Evolutionary conservation across 2,329 filamentous ascomycete genomes (phyloP).

Genomic region (Cercospora citrullina): DNA sequence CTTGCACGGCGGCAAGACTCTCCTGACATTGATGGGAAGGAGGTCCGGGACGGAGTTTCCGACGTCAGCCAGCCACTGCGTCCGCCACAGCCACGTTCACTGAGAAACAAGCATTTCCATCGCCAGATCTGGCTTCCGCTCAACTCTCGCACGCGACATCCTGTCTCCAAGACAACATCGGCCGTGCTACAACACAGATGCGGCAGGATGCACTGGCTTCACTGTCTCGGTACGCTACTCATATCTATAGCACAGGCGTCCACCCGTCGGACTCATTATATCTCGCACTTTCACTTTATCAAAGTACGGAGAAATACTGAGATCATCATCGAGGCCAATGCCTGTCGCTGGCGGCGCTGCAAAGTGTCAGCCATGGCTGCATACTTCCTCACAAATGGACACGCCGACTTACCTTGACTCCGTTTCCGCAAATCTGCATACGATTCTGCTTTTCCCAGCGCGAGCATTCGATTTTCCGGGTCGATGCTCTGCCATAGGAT

Average conservation of each 20-base stretch:
- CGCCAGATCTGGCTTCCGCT: background rate
- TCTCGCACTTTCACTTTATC: slow-evolving; percentile 16
- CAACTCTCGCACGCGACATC: background rate
- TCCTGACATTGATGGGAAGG: background rate
- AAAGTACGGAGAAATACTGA: slow-evolving; percentile 18
- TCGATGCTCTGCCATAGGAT: slow-evolving; percentile 53
- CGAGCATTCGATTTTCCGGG: slow-evolving; percentile 33
- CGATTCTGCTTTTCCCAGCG: slow-evolving; percentile 1
- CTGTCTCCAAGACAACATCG: background rate
- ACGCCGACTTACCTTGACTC: background rate
- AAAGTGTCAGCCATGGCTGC: background rate
- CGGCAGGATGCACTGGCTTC: background rate
- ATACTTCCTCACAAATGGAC: background rate
- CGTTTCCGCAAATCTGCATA: slow-evolving; percentile 1
- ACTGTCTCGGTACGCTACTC: slow-evolving; percentile 11
- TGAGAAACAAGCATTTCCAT: background rate
- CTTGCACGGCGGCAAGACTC: background rate
- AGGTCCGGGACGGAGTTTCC: background rate
- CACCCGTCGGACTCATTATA: slow-evolving; percentile 19
- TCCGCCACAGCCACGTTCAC: background rate
- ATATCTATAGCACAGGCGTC: slow-evolving; percentile 23
- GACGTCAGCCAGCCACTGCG: background rate
- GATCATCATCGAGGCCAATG: slow-evolving; percentile 9
- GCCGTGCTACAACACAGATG: background rate
- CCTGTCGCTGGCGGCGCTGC: slow-evolving; percentile 4